A percentile compares a stretch with the other conserved stretches of the same genome.
phyloP scores from a whole-genome alignment of 2,329 filamentous ascomycete species.

The Penicillium sp. region DNA sequence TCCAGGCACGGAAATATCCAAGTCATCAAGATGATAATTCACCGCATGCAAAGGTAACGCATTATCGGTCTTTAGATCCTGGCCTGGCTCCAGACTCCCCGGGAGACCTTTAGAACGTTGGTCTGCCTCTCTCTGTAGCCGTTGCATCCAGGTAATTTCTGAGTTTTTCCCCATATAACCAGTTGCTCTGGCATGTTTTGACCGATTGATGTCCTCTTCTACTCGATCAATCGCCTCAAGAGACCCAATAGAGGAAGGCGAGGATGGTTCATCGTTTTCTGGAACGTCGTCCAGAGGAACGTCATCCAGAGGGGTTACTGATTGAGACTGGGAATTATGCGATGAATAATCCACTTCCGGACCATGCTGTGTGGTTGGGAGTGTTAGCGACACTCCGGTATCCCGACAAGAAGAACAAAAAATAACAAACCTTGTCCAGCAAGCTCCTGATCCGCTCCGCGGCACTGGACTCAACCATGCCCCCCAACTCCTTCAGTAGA shows the following conservation, averaged over 20 bases:
- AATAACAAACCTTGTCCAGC: constrained; percentile 37
- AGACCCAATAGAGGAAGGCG: constrained; percentile 41
- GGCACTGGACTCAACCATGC: constrained; percentile 33
- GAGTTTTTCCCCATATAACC: constrained; percentile 49
- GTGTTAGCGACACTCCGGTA: constrained; percentile 2
- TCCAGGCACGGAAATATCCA: constrained; percentile 41
- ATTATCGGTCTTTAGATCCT: constrained; percentile 28
- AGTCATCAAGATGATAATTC: constrained; percentile 46
- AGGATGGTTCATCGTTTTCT: constrained; percentile 28
- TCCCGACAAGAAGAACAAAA: not conserved
- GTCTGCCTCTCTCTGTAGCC: constrained; percentile 39
- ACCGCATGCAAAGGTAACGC: constrained; percentile 35
- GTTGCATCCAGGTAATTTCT: constrained; percentile 47
- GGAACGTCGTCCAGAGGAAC: constrained; percentile 26
- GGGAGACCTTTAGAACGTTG: constrained; percentile 31
- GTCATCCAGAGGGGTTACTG: constrained; percentile 32
- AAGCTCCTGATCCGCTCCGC: constrained; percentile 36
- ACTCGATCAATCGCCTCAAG: constrained; percentile 47
- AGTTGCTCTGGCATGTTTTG: constrained; percentile 36
- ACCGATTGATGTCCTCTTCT: constrained; percentile 45
- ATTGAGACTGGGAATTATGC: constrained; percentile 28
- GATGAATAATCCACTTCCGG: constrained; percentile 23
- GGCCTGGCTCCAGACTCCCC: constrained; percentile 27
- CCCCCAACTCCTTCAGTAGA: constrained; percentile 37
- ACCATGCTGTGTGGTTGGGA: constrained; percentile 20